These are phyloP conservation scores for Yarrowia porcina DNA, from an alignment of 805 yeast genomes.

Conservation along the genomic window DNA sequence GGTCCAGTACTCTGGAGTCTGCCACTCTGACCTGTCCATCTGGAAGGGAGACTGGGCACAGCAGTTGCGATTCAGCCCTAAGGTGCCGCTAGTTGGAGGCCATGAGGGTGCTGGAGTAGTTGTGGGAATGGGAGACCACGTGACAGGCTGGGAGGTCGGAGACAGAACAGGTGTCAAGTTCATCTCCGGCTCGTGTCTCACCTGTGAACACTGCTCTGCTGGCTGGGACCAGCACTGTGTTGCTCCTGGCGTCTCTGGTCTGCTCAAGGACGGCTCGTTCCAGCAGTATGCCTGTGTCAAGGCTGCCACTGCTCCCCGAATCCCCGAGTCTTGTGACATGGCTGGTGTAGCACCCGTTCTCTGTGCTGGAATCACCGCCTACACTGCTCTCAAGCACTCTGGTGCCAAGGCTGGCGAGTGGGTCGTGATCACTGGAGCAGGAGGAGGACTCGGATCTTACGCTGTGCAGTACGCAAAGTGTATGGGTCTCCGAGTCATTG, in stretches of 20 bases:
- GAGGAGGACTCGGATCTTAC: conserved; percentile 74
- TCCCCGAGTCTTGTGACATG: conserved; percentile 70
- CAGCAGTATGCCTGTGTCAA: conserved; percentile 88
- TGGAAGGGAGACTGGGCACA: conserved; percentile 94
- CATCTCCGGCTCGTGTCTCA: conserved; percentile 73
- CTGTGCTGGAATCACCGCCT: conserved; percentile 89
- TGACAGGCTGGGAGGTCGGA: conserved; percentile 68
- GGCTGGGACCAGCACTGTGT: conserved; percentile 68
- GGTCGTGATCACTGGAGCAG: conserved; percentile 77
- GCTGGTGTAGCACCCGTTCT: conserved; percentile 76
- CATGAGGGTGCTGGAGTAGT: conserved; percentile 89
- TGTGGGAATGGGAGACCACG: conserved; percentile 69
- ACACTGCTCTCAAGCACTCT: conserved; percentile 84
- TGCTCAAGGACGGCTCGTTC: conserved; percentile 87
- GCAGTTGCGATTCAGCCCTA: conserved; percentile 80
- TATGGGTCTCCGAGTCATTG: conserved; percentile 70
- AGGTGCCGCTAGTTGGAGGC: conserved; percentile 78
- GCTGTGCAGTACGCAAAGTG: conserved; percentile 74
- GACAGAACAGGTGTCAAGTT: conserved; percentile 82
- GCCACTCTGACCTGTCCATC: conserved; percentile 92
- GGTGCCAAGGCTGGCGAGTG: conserved; percentile 65
- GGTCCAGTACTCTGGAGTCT: conserved; percentile 84
- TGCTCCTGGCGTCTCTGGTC: conserved; percentile 72
- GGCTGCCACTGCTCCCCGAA: conserved; percentile 78
- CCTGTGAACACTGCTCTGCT: conserved; percentile 72